These are phyloP conservation scores for Trichomonas vaginalis DNA, from an alignment of 208 protist genomes.

Conservation along the genomic window DNA sequence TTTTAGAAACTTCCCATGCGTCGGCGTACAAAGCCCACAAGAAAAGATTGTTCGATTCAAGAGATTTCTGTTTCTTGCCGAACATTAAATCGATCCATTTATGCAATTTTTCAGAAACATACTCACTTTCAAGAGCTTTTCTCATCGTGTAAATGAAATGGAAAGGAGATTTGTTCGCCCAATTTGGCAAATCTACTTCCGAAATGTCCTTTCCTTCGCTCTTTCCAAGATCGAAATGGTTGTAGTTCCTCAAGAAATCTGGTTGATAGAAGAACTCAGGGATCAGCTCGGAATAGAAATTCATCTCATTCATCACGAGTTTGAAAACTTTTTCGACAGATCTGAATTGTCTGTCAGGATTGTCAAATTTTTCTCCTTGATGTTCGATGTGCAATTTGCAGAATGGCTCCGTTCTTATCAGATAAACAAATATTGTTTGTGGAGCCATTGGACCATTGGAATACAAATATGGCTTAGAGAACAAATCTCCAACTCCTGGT, in stretches of 20 bases:
- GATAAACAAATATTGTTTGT: background rate
- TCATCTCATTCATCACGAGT: background rate
- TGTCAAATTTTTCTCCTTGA: conserved; percentile 11
- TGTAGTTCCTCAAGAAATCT: background rate
- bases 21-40: background rate
- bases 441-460: background rate
- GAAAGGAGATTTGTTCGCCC: conserved; percentile 3
- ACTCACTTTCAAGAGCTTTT: background rate
- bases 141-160: background rate
- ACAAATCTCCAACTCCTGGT: background rate
- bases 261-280: background rate
- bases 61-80: background rate
- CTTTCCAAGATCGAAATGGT: background rate
- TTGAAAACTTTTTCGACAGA: background rate
- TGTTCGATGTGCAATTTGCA: background rate
- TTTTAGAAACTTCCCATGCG: background rate
- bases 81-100: conserved; percentile 15
- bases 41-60: background rate
- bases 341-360: background rate
- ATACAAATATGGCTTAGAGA: background rate
- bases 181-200: conserved; percentile 36
- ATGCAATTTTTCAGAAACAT: background rate
- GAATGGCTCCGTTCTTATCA: background rate
- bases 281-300: background rate
- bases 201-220: background rate